Conservation (phyloP, 176 grass and related monocot genomes). For the Guadua angustifolia region DNA sequence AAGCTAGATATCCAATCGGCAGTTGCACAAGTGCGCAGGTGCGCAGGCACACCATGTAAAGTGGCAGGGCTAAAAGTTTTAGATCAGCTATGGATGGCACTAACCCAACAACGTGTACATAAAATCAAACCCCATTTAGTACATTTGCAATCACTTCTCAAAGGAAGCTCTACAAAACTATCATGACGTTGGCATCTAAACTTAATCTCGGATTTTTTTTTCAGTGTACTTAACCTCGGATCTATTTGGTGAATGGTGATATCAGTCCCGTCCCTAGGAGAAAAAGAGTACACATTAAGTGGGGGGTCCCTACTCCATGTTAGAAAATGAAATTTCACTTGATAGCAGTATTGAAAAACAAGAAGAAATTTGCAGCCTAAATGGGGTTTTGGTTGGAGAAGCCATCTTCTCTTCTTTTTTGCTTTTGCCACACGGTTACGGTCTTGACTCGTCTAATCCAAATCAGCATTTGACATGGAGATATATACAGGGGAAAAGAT, state of each 20-base stretch:
- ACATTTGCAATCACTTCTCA: not conserved
- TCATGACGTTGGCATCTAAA: not conserved
- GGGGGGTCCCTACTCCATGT: not conserved
- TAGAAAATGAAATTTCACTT: constrained; percentile 18
- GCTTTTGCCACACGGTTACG: too few relatives aligned
- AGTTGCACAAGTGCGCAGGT: not conserved
- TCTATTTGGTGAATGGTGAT: constrained; percentile 21
- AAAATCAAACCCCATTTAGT: not conserved
- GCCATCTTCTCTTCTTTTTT: not conserved
- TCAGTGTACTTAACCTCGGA: too few relatives aligned
- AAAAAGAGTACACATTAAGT: not conserved
- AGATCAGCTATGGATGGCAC: not conserved
- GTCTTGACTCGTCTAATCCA: too few relatives aligned
- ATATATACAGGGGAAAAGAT: too few relatives aligned
- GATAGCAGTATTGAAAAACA: not conserved
- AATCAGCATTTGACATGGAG: too few relatives aligned
- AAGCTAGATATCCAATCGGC: not conserved
- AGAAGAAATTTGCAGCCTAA: not conserved
- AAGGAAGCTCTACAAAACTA: constrained; percentile 1
- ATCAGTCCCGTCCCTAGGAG: not conserved
- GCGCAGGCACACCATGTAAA: not conserved
- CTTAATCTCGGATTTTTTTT: not conserved
- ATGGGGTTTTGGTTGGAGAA: not conserved
- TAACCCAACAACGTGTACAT: not conserved
- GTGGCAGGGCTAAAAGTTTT: not conserved